phyloP scores from a whole-genome alignment of 2,329 filamentous ascomycete species.

The Diaporthe humulicola region DNA sequence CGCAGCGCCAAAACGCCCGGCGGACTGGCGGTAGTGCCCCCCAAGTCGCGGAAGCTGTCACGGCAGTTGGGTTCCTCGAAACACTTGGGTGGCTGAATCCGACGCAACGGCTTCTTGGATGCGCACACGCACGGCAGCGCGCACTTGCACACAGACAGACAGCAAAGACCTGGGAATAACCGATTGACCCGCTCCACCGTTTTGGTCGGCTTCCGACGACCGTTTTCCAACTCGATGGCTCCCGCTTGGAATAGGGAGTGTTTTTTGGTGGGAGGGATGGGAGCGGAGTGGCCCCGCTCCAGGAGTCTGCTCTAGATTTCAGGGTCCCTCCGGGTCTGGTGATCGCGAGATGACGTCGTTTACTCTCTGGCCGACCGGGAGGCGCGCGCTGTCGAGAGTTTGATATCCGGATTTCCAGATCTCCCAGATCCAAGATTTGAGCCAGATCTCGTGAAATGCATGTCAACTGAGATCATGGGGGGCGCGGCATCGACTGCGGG shows the following conservation, averaged over 20 bases:
- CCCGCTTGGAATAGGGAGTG: neutral
- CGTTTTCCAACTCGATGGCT: neutral
- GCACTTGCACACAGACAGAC: neutral
- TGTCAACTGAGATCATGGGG: conserved; percentile 18
- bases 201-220: conserved; percentile 18
- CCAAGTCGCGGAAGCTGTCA: conserved; percentile 5
- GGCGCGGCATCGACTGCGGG: neutral
- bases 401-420: conserved; percentile 10
- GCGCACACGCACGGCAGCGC: neutral
- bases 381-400: neutral
- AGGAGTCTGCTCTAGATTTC: conserved; percentile 7
- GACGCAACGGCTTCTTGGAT: conserved; percentile 1
- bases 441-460: conserved; percentile 10
- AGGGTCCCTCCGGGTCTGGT: conserved; percentile 9
- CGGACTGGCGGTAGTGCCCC: neutral
- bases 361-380: neutral
- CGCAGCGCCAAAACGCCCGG: neutral
- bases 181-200: conserved; percentile 25
- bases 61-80: conserved; percentile 2
- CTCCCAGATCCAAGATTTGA: conserved; percentile 15
- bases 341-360: conserved; percentile 30
- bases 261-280: neutral
- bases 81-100: neutral
- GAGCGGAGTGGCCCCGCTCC: conserved; percentile 8
- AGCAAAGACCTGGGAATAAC: neutral